Base-by-base conservation (phyloP, 192 early-diverging fungal species). In the Podila clonocystis region DNA sequence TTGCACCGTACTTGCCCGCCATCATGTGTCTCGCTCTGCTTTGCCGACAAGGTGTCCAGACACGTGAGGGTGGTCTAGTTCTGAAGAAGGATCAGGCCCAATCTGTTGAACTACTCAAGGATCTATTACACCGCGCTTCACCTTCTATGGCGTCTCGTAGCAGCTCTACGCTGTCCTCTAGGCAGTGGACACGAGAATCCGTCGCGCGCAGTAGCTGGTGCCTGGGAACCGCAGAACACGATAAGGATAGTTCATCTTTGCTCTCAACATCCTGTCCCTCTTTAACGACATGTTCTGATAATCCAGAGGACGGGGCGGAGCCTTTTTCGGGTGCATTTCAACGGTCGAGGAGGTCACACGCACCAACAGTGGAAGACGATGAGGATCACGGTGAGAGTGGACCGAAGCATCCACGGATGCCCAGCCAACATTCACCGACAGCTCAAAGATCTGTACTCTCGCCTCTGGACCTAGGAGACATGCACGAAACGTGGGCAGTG, bases 1-100 rank as follows among this genome's bases (percentile, higher is more conserved):
- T 77, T 57, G 68, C 60, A 7, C 68, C 68, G 9, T 77, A 77
- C 33, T 58, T 77, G 7, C 75, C 75, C 26, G 68, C 75, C 22
- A 71, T 77, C 24, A 34, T 77, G 2, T 77, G 75, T 62, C 64
- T 77, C 9, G 63, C 75, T 3, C 28, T 77, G 5, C 33, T 77
- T 2, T 77, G 75, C 45, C 68, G 75, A 62, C 75, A 77, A 34
- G 75, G 75, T 17, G 68, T 77, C 13, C 67, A 77, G 59, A 65
- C 63, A 1, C 55, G 64, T 19, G 63, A 71, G 3, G 75, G 68
- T 9, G 36, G 31, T 36, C 49, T 71, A 24, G 61, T 77, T 22
- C 31, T 77, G 49, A 62, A 62, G 48, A 61, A 63, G 31, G 75
- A 77, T 28, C 62, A 29, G 24, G 64, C 59, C 13, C 75, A 77